A percentile compares a stretch with the other conserved stretches of the same genome.
phyloP scores from a whole-genome alignment of 371 early-diverging fungal genomes.

The Thermomucor indicae-seudaticae region DNA sequence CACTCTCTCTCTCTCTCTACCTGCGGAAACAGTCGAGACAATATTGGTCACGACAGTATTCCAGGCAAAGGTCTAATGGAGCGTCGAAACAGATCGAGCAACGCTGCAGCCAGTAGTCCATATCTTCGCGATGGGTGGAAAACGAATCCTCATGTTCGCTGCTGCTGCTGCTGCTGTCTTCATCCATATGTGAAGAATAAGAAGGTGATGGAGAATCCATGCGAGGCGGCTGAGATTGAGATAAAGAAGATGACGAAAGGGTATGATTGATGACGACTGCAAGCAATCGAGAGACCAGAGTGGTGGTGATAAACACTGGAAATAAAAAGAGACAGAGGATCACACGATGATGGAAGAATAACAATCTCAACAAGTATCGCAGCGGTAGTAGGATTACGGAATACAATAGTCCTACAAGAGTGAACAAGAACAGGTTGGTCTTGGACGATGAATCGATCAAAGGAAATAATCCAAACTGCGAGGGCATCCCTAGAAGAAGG shows the following conservation, averaged over 20 bases:
- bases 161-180: constrained; percentile 5
- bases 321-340: constrained; percentile 9
- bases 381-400: not conserved
- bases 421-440: not conserved
- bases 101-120: constrained; percentile 57
- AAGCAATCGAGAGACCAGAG: constrained; percentile 7
- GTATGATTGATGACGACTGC: constrained; percentile 11
- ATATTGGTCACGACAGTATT: constrained; percentile 63
- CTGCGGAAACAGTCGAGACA: constrained; percentile 62
- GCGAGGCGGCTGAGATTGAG: constrained; percentile 1
- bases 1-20: no score
- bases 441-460: not conserved
- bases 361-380: not conserved
- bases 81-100: constrained; percentile 71
- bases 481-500: not conserved
- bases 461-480: no score
- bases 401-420: not conserved
- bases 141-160: constrained; percentile 5
- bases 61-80: constrained; percentile 59
- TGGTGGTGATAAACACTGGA: constrained; percentile 11
- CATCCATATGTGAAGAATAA: constrained; percentile 13
- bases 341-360: constrained; percentile 5
- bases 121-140: constrained; percentile 27
- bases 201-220: constrained; percentile 1
- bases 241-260: constrained; percentile 2